phyloP scores from a whole-genome alignment of 2,329 filamentous ascomycete genomes.

The Phoma sp. region DNA sequence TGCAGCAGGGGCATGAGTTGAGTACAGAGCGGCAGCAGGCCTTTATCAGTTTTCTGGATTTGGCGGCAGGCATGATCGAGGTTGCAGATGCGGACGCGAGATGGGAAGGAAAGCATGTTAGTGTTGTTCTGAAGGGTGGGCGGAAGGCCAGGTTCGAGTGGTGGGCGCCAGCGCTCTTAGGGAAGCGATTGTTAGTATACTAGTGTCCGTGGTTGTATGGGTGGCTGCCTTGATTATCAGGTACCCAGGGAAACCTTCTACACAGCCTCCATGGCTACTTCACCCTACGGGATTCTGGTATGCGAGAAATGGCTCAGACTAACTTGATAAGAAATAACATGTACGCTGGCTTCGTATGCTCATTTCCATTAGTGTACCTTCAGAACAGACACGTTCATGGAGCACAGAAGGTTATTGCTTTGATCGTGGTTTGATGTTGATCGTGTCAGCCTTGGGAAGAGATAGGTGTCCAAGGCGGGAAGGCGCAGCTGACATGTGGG shows the following conservation, averaged over 20 bases:
- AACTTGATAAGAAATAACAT: too few species aligned
- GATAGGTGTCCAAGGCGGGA: neutral
- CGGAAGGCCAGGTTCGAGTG: slow-evolving; percentile 12
- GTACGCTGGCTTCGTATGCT: too few species aligned
- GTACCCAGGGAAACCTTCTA: too few species aligned
- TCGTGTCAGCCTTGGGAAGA: too few species aligned
- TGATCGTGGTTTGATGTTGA: too few species aligned
- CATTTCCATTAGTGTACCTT: too few species aligned
- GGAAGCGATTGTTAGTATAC: slow-evolving; percentile 10
- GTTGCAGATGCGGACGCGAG: slow-evolving; percentile 42
- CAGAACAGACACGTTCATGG: too few species aligned
- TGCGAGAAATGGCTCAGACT: too few species aligned
- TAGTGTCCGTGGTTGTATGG: slow-evolving; percentile 7
- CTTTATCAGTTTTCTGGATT: slow-evolving; percentile 54
- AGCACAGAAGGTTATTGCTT: too few species aligned
- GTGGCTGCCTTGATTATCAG: slow-evolving; percentile 1
- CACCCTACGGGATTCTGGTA: too few species aligned
- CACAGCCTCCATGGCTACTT: too few species aligned
- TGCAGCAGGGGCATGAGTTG: slow-evolving; percentile 52
- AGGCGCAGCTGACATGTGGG: neutral
- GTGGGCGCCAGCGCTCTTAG: slow-evolving; percentile 8
- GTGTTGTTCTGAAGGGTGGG: slow-evolving; percentile 14
- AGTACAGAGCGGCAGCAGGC: slow-evolving; percentile 49
- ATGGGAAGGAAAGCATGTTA: slow-evolving; percentile 16
- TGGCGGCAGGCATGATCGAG: slow-evolving; percentile 60